Percentiles rank a stretch among this genome's conserved stretches.
These are phyloP conservation scores for Panicum hallii DNA, from an alignment of 202 grass and related monocot genomes.

Conservation along the genomic window DNA sequence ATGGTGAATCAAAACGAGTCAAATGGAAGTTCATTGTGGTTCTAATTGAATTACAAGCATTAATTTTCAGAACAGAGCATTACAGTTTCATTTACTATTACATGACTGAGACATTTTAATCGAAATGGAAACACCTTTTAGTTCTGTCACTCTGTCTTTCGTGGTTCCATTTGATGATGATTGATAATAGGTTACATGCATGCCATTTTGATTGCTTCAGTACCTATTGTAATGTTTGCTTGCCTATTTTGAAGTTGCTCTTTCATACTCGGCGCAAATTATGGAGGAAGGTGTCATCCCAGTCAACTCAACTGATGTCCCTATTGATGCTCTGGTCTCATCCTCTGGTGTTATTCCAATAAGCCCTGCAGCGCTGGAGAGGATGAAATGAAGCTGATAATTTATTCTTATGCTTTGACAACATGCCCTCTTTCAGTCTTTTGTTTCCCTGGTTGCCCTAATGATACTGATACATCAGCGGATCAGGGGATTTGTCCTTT, in stretches of 20 bases:
- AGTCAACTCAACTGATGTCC: slow-evolving; percentile 70
- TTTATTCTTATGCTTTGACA: not conserved
- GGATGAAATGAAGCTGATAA: slow-evolving; percentile 37
- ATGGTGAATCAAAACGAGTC: slow-evolving; percentile 12
- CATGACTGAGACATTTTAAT: not conserved
- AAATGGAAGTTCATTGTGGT: slow-evolving; percentile 11
- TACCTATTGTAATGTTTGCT: slow-evolving; percentile 11
- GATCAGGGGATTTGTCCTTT: not conserved
- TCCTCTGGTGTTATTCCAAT: slow-evolving; percentile 74
- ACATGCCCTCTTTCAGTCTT: not conserved
- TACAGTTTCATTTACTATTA: slow-evolving; percentile 14
- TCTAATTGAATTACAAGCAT: not conserved
- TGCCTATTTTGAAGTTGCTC: slow-evolving; percentile 68
- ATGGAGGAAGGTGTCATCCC: slow-evolving; percentile 73
- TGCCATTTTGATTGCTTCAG: slow-evolving; percentile 12
- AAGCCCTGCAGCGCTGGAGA: slow-evolving; percentile 66
- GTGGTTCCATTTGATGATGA: not conserved
- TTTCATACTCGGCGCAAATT: slow-evolving; percentile 94
- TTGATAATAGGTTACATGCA: not conserved
- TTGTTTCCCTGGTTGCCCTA: not conserved
- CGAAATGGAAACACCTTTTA: not conserved
- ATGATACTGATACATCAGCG: not conserved
- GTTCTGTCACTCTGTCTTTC: not conserved
- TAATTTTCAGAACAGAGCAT: not conserved
- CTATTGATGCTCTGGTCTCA: slow-evolving; percentile 77